A percentile compares a stretch with the other conserved stretches of the same genome.
phyloP scores from a whole-genome alignment of 371 early-diverging fungal species.

The Syncephalis plumigaleata region DNA sequence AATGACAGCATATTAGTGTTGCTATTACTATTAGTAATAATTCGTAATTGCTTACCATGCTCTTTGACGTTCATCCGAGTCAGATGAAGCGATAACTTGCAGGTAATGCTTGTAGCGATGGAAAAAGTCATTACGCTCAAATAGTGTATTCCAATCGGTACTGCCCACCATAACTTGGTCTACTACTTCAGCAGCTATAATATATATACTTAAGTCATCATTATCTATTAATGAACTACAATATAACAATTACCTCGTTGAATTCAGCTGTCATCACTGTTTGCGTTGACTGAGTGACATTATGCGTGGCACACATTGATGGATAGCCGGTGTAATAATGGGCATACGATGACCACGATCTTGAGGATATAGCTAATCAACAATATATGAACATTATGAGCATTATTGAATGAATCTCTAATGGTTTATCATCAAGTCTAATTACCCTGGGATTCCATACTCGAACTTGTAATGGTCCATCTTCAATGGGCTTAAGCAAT shows the following conservation, averaged over 20 bases:
- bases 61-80: constrained; percentile 52
- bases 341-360: constrained; percentile 97
- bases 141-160: constrained; percentile 52
- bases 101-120: constrained; percentile 79
- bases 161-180: constrained; percentile 50
- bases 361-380: constrained; percentile 47
- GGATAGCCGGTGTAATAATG: constrained; percentile 99
- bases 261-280: constrained; percentile 78
- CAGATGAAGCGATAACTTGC: constrained; percentile 69
- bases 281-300: constrained; percentile 87
- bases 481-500: constrained; percentile 79
- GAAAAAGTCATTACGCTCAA: constrained; percentile 86
- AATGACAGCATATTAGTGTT: neutral
- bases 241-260: constrained; percentile 20
- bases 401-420: neutral
- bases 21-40: neutral
- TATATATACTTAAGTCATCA: neutral
- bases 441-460: constrained; percentile 96
- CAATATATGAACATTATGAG: neutral
- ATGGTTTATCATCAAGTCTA: neutral
- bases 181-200: constrained; percentile 39
- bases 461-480: constrained; percentile 77
- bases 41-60: constrained; percentile 28
- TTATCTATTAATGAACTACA: neutral
- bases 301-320: constrained; percentile 99